Conservation (phyloP, 2,329 filamentous ascomycete species). For the Xylariaceae sp. region DNA sequence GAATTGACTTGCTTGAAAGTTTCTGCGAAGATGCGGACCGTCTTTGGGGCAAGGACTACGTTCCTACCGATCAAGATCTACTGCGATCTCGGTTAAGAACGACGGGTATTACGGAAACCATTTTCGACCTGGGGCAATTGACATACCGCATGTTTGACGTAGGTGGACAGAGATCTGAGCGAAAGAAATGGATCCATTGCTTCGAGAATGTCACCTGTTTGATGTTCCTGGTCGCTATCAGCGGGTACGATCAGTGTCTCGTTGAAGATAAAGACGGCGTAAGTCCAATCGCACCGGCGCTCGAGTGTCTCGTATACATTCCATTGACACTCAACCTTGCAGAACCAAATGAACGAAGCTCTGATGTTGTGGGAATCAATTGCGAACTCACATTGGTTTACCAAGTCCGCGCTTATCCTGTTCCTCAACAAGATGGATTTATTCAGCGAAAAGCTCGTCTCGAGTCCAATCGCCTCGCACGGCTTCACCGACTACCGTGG, state of each 20-base stretch:
- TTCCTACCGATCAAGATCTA: constrained; percentile 92
- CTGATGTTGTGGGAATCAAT: constrained; percentile 85
- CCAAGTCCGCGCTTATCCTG: constrained; percentile 74
- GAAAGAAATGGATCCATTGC: constrained; percentile 97
- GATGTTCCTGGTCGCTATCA: constrained; percentile 90
- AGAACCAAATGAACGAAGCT: constrained; percentile 91
- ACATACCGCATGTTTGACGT: constrained; percentile 98
- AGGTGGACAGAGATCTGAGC: constrained; percentile 84
- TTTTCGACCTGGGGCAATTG: constrained; percentile 86
- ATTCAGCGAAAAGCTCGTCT: constrained; percentile 70
- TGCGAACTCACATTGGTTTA: constrained; percentile 83
- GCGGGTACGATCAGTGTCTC: constrained; percentile 92
- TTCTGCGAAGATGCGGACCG: constrained; percentile 79
- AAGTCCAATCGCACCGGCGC: no score
- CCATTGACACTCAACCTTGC: no score
- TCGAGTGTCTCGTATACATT: no score
- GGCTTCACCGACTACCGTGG: constrained; percentile 77
- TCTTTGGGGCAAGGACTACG: constrained; percentile 71
- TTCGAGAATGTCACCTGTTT: constrained; percentile 93
- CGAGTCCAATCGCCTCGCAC: constrained; percentile 68
- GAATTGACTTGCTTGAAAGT: constrained; percentile 44
- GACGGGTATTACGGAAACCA: constrained; percentile 92
- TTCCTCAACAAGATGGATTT: constrained; percentile 88
- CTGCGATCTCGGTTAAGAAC: constrained; percentile 85
- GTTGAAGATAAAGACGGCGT: constrained; percentile 96